Evolutionary conservation across 2,329 filamentous ascomycete species (phyloP), one percentile per base, ranked within the genome.

Genomic region (Trichoderma atroviride): DNA sequence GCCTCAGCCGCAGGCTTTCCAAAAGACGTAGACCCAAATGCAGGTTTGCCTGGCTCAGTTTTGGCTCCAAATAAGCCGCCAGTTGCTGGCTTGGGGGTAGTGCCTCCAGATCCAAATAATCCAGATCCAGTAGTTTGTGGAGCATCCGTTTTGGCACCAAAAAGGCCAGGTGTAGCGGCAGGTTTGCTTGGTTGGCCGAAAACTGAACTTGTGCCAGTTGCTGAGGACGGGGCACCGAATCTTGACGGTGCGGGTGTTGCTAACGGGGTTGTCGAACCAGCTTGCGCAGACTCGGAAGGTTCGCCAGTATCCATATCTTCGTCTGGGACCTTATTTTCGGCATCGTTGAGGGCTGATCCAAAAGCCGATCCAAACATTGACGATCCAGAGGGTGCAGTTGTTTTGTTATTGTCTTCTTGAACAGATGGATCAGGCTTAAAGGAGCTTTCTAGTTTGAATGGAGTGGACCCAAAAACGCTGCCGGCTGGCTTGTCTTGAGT

Each of bases 401-500:
- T 80, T 71, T 86, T 86, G 10, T 85, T 83, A 43, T 84, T 79
- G 69, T 90, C 87, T 29, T 91, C 85, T 69, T 88, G 88, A 0
- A 86, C 83, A 56, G 84, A 83, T 6, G 86, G 84, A 72, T 92
- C 90, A 10, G 85, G 83, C 74, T 89, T 88, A 80, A 93, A 93
- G 1, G 87, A 89, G 35, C 88, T 89, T 50, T 86, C 85, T 19
- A 93, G 82, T 73, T 91, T 90, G 80, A 93, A 93, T 0, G 87
- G 85, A 19, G 82, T 79, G n/a, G 83, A 83, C 31, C 83, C 84
- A 74, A 87, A 85, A 9, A 71, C 76, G 62, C 68, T 74, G 77
- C 74, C 78, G 3, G 68, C 52, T 22, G 70, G 82, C 73, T 91
- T 90, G 79, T 93, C 92, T 0, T 86, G 85, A n/a, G 81, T 78